These are phyloP conservation scores for Acer yangbiense DNA, from an alignment of 345 rosid species.

Conservation along the genomic window DNA sequence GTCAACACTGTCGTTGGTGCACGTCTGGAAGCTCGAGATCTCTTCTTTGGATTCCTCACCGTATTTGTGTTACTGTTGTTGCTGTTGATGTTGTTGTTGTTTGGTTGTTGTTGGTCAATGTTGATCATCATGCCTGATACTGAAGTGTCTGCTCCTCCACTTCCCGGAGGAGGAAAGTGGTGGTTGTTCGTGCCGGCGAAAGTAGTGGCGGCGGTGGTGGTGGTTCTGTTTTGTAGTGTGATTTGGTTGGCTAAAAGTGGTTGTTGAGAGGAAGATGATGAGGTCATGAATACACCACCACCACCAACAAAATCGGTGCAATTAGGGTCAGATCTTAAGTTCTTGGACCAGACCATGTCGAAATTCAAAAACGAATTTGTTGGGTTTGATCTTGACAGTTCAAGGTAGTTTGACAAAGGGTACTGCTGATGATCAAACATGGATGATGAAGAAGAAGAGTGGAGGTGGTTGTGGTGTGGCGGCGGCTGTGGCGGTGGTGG, in stretches of 20 bases:
- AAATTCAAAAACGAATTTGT: conserved; percentile 47
- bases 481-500: conserved; percentile 40
- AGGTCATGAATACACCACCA: conserved; percentile 38
- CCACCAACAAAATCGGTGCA: conserved; percentile 42
- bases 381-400: conserved; percentile 37
- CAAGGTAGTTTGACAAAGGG: conserved; percentile 60
- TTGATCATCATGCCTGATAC: conserved; percentile 16
- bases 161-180: conserved; percentile 16
- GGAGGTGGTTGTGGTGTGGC: conserved; percentile 38
- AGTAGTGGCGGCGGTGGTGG: conserved; percentile 10
- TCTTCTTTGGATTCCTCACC: conserved; percentile 74
- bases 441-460: conserved; percentile 20
- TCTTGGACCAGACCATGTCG: conserved; percentile 56
- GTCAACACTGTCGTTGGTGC: conserved; percentile 93
- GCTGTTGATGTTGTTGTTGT: conserved; percentile 27
- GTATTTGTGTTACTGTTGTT: conserved; percentile 16
- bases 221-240: conserved; percentile 5
- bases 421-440: conserved; percentile 32
- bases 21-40: conserved; percentile 87
- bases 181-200: conserved; percentile 12
- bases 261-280: conserved; percentile 25
- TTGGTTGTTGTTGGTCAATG: conserved; percentile 22
- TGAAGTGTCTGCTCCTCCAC: conserved; percentile 14
- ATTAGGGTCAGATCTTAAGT: conserved; percentile 50
- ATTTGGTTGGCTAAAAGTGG: conserved; percentile 31